Evolutionary conservation across 192 early-diverging fungal genomes (phyloP).

Genomic region (Podila minutissima): DNA sequence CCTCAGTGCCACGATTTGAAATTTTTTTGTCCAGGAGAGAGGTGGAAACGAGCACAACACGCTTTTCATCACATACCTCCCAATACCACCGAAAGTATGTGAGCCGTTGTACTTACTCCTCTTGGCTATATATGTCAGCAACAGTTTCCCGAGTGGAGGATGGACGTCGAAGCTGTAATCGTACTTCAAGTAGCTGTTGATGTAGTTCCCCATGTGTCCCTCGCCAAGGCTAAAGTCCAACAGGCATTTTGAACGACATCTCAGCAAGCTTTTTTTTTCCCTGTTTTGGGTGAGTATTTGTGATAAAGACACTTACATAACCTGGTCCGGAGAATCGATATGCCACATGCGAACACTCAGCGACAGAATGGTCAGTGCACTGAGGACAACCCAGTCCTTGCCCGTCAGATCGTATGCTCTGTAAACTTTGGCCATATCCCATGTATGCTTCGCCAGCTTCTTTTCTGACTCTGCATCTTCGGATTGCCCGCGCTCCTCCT

Average conservation of each 20-base stretch:
- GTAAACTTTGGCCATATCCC: background rate
- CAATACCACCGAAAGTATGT: background rate
- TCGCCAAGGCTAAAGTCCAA: background rate
- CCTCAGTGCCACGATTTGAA: background rate
- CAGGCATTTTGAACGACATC: no score
- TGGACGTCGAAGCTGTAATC: conserved; percentile 3
- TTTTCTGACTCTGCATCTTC: background rate
- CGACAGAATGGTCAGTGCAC: background rate
- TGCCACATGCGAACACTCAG: background rate
- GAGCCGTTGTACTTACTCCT: background rate
- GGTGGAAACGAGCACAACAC: background rate
- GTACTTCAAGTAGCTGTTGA: background rate
- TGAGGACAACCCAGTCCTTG: background rate
- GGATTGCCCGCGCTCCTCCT: background rate
- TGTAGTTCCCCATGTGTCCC: background rate
- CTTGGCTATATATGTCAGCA: background rate
- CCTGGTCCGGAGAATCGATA: background rate
- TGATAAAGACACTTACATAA: background rate
- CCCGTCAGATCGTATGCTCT: background rate
- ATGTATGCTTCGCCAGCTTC: background rate
- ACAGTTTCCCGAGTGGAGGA: conserved; percentile 1
- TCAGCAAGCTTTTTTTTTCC: no score
- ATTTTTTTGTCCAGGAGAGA: background rate
- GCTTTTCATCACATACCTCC: background rate
- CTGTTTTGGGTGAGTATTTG: no score